Evolutionary conservation across 2,329 filamentous ascomycete genomes (phyloP).

Genomic region (Pyricularia sp.): DNA sequence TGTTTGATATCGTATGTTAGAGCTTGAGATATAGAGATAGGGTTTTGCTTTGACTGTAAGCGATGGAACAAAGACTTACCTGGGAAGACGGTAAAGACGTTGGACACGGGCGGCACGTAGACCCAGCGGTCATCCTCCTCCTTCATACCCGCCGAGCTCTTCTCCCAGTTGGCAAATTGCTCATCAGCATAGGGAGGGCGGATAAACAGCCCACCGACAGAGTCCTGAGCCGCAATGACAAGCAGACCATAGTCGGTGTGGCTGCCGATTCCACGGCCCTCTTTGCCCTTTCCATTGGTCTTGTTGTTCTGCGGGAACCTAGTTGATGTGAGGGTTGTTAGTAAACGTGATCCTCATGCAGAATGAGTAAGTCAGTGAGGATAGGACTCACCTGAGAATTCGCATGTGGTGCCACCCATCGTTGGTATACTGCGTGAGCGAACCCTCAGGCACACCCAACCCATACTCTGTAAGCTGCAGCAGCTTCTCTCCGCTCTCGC

Average conservation of each 20-base stretch:
- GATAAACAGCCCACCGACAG: slow-evolving; percentile 39
- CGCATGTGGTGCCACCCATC: slow-evolving; percentile 44
- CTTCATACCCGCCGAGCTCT: slow-evolving; percentile 30
- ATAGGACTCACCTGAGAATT: slow-evolving; percentile 27
- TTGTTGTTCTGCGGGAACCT: slow-evolving; percentile 23
- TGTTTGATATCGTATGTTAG: too few relatives aligned
- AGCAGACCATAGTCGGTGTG: slow-evolving; percentile 44
- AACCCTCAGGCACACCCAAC: slow-evolving; percentile 27
- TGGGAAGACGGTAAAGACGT: slow-evolving; percentile 39
- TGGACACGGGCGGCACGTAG: slow-evolving; percentile 33
- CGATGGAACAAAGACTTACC: slow-evolving; percentile 9
- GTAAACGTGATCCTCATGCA: neutral
- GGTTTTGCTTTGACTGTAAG: too few relatives aligned
- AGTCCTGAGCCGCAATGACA: slow-evolving; percentile 38
- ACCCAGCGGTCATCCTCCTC: slow-evolving; percentile 36
- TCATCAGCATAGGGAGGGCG: slow-evolving; percentile 30
- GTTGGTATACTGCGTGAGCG: slow-evolving; percentile 29
- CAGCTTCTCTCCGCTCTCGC: slow-evolving; percentile 31
- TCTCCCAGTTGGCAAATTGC: slow-evolving; percentile 33
- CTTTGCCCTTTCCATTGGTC: slow-evolving; percentile 38
- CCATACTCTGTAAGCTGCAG: slow-evolving; percentile 35
- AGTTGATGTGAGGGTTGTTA: neutral
- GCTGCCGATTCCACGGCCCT: slow-evolving; percentile 39
- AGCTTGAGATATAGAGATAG: too few relatives aligned
- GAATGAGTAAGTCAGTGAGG: too few relatives aligned